A percentile compares a stretch with the other conserved stretches of the same genome.
Conservation (phyloP, 257 asterid species). For the Eucommia ulmoides region DNA sequence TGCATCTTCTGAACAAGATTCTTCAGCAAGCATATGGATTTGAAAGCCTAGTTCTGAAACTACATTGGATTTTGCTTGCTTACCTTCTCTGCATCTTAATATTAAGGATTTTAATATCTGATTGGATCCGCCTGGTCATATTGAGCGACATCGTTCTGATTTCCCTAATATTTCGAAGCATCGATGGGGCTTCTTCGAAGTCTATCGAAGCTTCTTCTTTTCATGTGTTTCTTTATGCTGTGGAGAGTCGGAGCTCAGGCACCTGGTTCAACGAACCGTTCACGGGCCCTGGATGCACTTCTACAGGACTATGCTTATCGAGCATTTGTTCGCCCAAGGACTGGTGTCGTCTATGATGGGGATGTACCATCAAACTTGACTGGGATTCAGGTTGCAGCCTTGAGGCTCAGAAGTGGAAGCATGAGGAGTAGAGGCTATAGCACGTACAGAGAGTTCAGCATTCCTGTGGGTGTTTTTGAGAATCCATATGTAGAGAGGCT, state of each 20-base stretch:
- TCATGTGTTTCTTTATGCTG: conserved; percentile 21
- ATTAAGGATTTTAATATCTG: not conserved
- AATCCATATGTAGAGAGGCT: conserved; percentile 41
- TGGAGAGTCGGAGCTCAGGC: conserved; percentile 20
- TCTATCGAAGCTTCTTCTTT: conserved; percentile 22
- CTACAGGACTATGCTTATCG: conserved; percentile 8
- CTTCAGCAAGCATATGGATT: not conserved
- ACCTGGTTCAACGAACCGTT: conserved; percentile 18
- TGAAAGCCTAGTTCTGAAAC: not conserved
- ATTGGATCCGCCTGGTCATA: not conserved
- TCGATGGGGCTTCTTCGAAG: conserved; percentile 34
- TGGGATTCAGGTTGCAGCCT: not conserved
- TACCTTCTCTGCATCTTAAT: not conserved
- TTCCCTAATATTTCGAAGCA: conserved; percentile 12
- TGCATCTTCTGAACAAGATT: not conserved
- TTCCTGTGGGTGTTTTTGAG: conserved; percentile 1
- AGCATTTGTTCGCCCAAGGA: not conserved
- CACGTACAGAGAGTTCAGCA: not conserved
- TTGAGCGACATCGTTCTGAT: not conserved
- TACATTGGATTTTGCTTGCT: not conserved
- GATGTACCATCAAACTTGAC: not conserved
- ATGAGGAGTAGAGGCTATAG: not conserved
- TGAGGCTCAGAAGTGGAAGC: conserved; percentile 2
- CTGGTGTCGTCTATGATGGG: not conserved
- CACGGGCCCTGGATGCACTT: conserved; percentile 38